Evolutionary conservation across 2,329 filamentous ascomycete genomes (phyloP).

Genomic region (Setomelanomma holmii): DNA sequence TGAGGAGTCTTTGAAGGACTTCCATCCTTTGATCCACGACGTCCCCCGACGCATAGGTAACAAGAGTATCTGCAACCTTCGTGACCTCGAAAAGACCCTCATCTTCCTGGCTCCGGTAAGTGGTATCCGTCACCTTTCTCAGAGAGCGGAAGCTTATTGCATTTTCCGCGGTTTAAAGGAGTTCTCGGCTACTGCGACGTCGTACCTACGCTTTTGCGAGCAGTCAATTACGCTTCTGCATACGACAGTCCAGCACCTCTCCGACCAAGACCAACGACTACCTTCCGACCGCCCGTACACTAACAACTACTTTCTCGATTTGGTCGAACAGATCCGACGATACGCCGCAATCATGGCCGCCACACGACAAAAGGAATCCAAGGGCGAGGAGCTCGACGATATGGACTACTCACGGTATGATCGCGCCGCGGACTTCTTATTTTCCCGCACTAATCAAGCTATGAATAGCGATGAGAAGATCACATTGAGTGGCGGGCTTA

Average conservation of each 20-base stretch:
- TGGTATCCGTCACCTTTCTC: constrained; percentile 62
- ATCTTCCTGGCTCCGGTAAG: constrained; percentile 94
- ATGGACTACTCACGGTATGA: constrained; percentile 59
- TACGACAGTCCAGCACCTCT: constrained; percentile 84
- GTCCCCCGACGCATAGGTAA: constrained; percentile 80
- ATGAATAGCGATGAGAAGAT: constrained; percentile 70
- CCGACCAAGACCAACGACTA: constrained; percentile 84
- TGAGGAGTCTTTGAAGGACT: constrained; percentile 76
- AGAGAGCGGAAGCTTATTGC: constrained; percentile 72
- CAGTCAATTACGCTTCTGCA: constrained; percentile 89
- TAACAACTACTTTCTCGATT: constrained; percentile 95
- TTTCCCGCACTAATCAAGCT: constrained; percentile 30
- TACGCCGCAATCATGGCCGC: constrained; percentile 86
- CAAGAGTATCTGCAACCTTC: constrained; percentile 87
- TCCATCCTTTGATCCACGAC: constrained; percentile 79
- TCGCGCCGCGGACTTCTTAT: constrained; percentile 27
- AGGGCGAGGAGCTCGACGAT: constrained; percentile 60
- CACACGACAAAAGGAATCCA: constrained; percentile 70
- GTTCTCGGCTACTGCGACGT: constrained; percentile 70
- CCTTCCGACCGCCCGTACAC: constrained; percentile 89
- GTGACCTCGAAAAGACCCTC: constrained; percentile 92
- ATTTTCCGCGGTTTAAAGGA: constrained; percentile 71
- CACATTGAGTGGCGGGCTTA: constrained; percentile 80
- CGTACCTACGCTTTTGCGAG: constrained; percentile 89
- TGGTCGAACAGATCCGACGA: constrained; percentile 89